Evolutionary conservation across 371 early-diverging fungal species (phyloP).

Genomic region (Nematocida ausubeli): DNA sequence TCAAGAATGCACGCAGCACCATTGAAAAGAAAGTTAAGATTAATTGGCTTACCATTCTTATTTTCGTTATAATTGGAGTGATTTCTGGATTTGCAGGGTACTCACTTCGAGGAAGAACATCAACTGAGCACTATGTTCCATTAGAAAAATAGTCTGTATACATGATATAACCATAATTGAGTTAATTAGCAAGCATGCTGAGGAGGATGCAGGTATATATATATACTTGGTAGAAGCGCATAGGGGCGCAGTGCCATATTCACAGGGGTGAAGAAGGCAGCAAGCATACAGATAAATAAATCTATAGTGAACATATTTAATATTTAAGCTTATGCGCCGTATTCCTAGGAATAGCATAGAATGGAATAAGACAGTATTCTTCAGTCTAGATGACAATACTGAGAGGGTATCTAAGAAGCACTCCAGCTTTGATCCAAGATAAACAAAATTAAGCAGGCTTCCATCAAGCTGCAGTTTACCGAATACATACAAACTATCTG

Average conservation of each 20-base stretch:
- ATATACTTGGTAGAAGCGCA: neutral
- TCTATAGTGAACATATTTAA: neutral
- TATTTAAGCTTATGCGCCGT: too few species aligned
- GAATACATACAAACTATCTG: too few species aligned
- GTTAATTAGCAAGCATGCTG: neutral
- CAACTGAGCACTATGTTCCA: slow-evolving; percentile 38
- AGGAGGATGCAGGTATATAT: neutral
- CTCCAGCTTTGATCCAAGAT: too few species aligned
- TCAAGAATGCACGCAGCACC: slow-evolving; percentile 19
- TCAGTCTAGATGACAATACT: too few species aligned
- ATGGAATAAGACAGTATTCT: too few species aligned
- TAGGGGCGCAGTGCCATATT: neutral
- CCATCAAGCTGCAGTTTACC: too few species aligned
- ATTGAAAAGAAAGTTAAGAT: slow-evolving; percentile 25
- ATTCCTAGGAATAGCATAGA: too few species aligned
- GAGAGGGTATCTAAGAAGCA: too few species aligned
- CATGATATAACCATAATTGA: neutral
- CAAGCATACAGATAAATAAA: slow-evolving; percentile 1
- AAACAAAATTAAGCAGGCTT: too few species aligned
- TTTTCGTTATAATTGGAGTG: slow-evolving; percentile 18
- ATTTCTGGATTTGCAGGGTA: slow-evolving; percentile 46
- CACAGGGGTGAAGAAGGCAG: neutral
- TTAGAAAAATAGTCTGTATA: slow-evolving; percentile 17
- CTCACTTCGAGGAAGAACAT: slow-evolving; percentile 13
- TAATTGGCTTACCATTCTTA: slow-evolving; percentile 24